phyloP scores from a whole-genome alignment of 176 grass and related monocot species.

The Aegilops speltoides region DNA sequence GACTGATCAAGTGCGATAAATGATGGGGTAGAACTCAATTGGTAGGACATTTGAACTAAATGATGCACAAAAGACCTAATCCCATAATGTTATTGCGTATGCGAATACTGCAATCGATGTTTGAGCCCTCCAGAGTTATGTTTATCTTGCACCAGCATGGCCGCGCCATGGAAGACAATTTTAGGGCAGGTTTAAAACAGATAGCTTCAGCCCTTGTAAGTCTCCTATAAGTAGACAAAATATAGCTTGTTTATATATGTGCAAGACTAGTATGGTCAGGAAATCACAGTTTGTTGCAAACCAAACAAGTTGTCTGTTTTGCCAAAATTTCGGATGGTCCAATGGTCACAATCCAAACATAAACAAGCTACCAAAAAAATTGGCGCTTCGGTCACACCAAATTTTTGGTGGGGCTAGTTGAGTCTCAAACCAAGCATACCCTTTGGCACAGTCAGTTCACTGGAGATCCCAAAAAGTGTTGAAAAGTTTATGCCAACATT shows the following conservation, averaged over 20 bases:
- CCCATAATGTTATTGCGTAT: not conserved
- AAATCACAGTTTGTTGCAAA: no score
- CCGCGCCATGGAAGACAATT: not conserved
- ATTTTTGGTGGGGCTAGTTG: no score
- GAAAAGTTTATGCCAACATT: not conserved
- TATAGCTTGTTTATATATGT: conserved; percentile 12
- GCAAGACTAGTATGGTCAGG: no score
- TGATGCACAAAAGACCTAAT: not conserved
- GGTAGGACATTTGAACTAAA: not conserved
- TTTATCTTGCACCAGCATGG: not conserved
- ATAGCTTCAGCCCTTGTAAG: not conserved
- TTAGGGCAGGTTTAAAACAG: not conserved
- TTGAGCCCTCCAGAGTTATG: not conserved
- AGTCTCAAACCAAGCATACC: no score
- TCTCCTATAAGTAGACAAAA: not conserved
- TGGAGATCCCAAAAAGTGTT: not conserved
- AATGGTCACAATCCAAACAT: no score
- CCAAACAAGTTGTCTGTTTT: no score
- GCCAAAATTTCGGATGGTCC: no score
- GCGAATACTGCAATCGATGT: not conserved
- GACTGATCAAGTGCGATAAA: not conserved
- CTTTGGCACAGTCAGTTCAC: not conserved
- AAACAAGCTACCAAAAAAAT: no score
- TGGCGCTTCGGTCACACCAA: no score
- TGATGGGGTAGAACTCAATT: not conserved